Conservation (phyloP, 495 filamentous ascomycete genomes). For the Cetradonia linearis region DNA sequence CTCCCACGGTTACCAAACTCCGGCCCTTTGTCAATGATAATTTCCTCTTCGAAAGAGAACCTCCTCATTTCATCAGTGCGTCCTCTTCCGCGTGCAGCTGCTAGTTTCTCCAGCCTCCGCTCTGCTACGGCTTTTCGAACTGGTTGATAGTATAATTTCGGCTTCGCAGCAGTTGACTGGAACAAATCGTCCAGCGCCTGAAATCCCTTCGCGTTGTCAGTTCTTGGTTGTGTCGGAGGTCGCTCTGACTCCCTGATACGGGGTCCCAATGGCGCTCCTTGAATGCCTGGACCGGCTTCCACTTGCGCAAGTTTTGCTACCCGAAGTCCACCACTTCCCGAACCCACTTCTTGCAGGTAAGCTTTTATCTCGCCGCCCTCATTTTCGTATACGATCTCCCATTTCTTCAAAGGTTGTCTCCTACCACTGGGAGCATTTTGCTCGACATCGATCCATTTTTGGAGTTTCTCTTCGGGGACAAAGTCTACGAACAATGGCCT, state of each 20-base stretch:
- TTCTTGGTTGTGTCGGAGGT: neutral
- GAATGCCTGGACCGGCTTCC: conserved; percentile 22
- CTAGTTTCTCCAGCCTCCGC: conserved; percentile 58
- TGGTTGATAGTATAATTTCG: conserved; percentile 58
- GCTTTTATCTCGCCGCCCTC: conserved; percentile 47
- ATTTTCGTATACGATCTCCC: conserved; percentile 62
- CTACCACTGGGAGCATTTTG: conserved; percentile 39
- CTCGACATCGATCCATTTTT: conserved; percentile 67
- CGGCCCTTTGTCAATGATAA: conserved; percentile 63
- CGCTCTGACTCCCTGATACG: conserved; percentile 11
- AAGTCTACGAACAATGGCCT: conserved; percentile 87
- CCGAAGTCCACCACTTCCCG: conserved; percentile 25
- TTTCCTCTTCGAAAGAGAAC: conserved; percentile 66
- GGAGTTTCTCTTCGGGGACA: conserved; percentile 63
- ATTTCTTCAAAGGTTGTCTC: conserved; percentile 42
- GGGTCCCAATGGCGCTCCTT: conserved; percentile 22
- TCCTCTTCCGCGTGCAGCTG: conserved; percentile 33
- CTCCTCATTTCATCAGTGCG: conserved; percentile 57
- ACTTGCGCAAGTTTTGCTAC: conserved; percentile 26
- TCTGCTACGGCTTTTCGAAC: conserved; percentile 42
- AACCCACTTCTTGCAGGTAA: conserved; percentile 41
- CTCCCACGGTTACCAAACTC: conserved; percentile 45
- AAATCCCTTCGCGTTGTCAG: conserved; percentile 37
- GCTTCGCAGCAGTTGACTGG: conserved; percentile 51
- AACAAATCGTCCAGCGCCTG: conserved; percentile 56